phyloP scores from a whole-genome alignment of 768 basidiomycete genomes.

The Xerocomus spinulosus region DNA sequence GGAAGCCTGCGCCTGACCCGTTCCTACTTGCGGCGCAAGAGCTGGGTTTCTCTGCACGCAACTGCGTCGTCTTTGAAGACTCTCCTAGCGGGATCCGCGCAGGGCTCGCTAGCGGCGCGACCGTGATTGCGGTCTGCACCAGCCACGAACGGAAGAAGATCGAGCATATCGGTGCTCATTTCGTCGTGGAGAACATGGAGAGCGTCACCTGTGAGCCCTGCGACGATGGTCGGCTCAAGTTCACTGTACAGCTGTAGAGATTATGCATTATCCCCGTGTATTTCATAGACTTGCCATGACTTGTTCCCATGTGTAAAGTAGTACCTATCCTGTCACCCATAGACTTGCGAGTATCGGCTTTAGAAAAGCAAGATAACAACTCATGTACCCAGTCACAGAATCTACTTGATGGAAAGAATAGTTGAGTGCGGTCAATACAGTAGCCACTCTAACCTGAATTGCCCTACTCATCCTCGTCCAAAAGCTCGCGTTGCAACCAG shows the following conservation, averaged over 20 bases:
- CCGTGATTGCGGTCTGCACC: conserved; percentile 71
- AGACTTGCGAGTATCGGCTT: background rate
- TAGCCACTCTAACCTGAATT: background rate
- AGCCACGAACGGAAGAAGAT: conserved; percentile 57
- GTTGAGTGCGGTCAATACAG: background rate
- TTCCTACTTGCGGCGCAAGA: conserved; percentile 60
- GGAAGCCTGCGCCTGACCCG: conserved; percentile 60
- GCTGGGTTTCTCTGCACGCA: conserved; percentile 50
- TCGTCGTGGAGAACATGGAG: conserved; percentile 52
- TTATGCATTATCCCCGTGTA: background rate
- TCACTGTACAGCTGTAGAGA: conserved; percentile 34
- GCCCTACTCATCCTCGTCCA: conserved; percentile 23
- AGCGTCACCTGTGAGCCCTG: conserved; percentile 38
- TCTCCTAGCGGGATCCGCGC: conserved; percentile 62
- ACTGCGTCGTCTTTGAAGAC: conserved; percentile 79
- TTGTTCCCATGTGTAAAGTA: conserved; percentile 1
- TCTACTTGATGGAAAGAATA: too few relatives aligned
- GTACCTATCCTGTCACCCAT: background rate
- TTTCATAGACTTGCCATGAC: background rate
- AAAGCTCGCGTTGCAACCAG: conserved; percentile 25
- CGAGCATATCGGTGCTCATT: conserved; percentile 53
- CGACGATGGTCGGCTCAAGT: conserved; percentile 40
- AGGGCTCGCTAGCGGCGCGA: conserved; percentile 69
- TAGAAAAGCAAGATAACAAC: background rate
- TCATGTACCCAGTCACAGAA: background rate